Conservation (phyloP, 805 yeast genomes). For the Candida maesae region DNA sequence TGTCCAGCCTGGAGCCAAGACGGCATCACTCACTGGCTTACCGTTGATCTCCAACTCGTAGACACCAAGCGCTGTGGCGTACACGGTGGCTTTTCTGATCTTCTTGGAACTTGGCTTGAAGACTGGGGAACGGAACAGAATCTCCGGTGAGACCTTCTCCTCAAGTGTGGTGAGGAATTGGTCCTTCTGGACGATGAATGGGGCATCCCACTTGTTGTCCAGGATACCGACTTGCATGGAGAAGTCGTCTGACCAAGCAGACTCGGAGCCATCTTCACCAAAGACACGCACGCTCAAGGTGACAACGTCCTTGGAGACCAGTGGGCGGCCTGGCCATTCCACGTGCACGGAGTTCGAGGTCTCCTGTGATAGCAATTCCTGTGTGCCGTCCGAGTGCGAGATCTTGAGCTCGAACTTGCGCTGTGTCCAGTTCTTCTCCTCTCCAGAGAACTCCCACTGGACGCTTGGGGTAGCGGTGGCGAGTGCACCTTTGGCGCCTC, state of each 20-base stretch:
- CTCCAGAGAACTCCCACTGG: slow-evolving; percentile 14
- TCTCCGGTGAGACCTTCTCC: slow-evolving; percentile 13
- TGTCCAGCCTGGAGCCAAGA: slow-evolving; percentile 19
- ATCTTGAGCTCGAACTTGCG: slow-evolving; percentile 5
- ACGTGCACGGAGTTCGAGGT: slow-evolving; percentile 5
- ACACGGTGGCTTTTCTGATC: slow-evolving; percentile 11
- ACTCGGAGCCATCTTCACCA: slow-evolving; percentile 13
- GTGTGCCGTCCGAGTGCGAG: slow-evolving; percentile 1
- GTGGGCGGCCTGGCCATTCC: slow-evolving; percentile 13
- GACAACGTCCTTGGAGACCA: slow-evolving; percentile 9
- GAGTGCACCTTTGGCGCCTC: slow-evolving; percentile 10
- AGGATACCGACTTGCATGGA: slow-evolving; percentile 9
- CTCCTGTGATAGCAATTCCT: neutral
- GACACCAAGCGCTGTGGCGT: slow-evolving; percentile 16
- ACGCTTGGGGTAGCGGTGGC: slow-evolving; percentile 9
- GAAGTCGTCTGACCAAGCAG: slow-evolving; percentile 10
- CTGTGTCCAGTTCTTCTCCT: slow-evolving; percentile 15
- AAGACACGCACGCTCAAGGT: slow-evolving; percentile 8
- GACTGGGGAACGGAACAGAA: slow-evolving; percentile 14
- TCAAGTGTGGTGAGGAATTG: slow-evolving; percentile 8
- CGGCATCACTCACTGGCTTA: slow-evolving; percentile 6
- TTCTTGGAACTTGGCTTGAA: slow-evolving; percentile 3
- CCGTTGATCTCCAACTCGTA: slow-evolving; percentile 19
- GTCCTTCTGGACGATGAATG: slow-evolving; percentile 9
- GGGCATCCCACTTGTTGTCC: slow-evolving; percentile 12